Evolutionary conservation across 805 yeast species (phyloP).

Genomic region (Cyberlindnera euphorbiae): DNA sequence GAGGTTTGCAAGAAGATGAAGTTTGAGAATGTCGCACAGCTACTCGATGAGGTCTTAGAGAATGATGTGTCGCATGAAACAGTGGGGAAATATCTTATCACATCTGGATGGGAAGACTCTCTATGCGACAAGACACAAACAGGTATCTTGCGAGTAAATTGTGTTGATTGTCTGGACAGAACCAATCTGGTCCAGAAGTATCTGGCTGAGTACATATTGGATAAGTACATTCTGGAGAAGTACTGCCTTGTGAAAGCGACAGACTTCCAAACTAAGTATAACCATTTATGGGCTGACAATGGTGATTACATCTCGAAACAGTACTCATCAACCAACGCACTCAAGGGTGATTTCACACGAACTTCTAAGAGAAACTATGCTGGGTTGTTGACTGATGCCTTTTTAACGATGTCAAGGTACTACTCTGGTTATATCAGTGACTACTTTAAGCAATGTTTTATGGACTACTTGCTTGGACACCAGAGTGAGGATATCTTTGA

Average conservation of each 20-base stretch:
- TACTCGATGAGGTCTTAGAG: constrained; percentile 26
- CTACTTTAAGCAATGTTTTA: constrained; percentile 38
- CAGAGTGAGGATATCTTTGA: constrained; percentile 33
- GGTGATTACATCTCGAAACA: constrained; percentile 64
- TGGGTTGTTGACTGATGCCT: constrained; percentile 40
- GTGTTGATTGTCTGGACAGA: constrained; percentile 61
- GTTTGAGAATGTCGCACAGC: constrained; percentile 31
- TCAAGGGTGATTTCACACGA: constrained; percentile 45
- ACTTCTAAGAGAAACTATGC: constrained; percentile 36
- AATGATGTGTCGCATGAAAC: constrained; percentile 8
- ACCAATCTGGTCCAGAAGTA: constrained; percentile 49
- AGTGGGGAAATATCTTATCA: constrained; percentile 16
- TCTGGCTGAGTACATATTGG: constrained; percentile 27
- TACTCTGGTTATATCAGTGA: constrained; percentile 41
- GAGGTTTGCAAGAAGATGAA: constrained; percentile 41
- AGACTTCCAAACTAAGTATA: constrained; percentile 24
- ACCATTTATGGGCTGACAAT: constrained; percentile 58
- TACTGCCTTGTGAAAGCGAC: constrained; percentile 5
- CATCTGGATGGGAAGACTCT: constrained; percentile 31
- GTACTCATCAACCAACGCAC: constrained; percentile 54
- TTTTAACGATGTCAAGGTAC: constrained; percentile 37
- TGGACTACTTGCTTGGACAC: constrained; percentile 38
- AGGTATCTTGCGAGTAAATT: constrained; percentile 56
- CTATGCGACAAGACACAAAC: constrained; percentile 32
- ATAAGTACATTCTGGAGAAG: constrained; percentile 25